Evolutionary conservation across 148 eudicot genomes (phyloP).

Genomic region (Rhododendron molle): DNA sequence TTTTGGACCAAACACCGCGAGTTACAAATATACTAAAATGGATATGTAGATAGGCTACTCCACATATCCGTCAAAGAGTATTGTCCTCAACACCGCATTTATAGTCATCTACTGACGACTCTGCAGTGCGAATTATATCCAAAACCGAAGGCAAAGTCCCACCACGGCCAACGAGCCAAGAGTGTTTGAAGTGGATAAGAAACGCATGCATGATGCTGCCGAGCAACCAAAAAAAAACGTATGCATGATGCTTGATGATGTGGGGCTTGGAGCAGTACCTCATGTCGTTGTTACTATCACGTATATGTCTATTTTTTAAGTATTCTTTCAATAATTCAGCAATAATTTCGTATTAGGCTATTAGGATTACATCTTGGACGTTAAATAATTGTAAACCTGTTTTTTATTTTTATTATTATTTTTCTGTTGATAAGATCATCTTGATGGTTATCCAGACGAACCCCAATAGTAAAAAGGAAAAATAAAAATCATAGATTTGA

Average conservation of each 20-base stretch:
- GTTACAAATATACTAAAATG: neutral
- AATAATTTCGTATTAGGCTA: neutral
- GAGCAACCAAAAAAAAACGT: too few relatives aligned
- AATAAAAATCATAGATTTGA: neutral
- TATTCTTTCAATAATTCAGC: neutral
- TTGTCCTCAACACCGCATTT: neutral
- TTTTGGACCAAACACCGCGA: neutral
- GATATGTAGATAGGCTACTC: neutral
- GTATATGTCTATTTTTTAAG: neutral
- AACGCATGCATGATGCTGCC: too few relatives aligned
- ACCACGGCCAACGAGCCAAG: neutral
- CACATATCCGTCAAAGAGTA: neutral
- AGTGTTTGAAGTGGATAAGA: neutral
- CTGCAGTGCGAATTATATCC: neutral
- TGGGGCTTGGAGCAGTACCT: neutral
- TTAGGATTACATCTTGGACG: neutral
- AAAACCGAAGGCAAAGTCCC: neutral
- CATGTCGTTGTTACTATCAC: neutral
- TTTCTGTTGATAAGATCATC: neutral
- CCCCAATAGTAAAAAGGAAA: neutral
- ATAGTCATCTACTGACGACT: neutral
- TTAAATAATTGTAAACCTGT: neutral
- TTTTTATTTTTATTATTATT: neutral
- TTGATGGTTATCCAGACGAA: neutral
- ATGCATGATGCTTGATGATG: too few relatives aligned